Base-by-base conservation (phyloP, 179 eudicot genomes). In the Nepenthes alata region DNA sequence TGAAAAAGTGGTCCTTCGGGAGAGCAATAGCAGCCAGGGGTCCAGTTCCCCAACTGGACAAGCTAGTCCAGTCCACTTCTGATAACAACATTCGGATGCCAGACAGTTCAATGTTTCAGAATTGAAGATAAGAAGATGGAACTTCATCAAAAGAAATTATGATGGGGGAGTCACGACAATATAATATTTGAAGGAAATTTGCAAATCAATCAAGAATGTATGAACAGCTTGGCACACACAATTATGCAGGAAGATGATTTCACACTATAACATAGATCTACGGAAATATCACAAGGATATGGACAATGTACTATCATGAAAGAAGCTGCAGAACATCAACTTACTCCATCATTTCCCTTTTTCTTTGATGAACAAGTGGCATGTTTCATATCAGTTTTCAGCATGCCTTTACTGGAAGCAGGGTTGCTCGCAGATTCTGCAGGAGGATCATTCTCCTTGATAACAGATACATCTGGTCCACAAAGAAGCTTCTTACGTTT, bases 291-390 rank as follows among this genome's bases (percentile, higher is more conserved):
- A 15, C 41, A 48, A 25, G 39, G 54, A 47, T 51, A 47, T 2
- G 10, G 25, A 15, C 51, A 44, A 14, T 5, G 41, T 6, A 45
- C 41, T 16, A 39, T 37, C 25, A 45, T 0, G 11, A 60, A n/a
- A 37, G 51, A 16, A 60, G 41, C 53, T 14, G 11, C 8, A 14
- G 44, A 36, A 47, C 37, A 61, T 60, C 11, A 67, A 60, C 74
- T 78, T 64, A 89, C 96, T 77, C 90, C 93, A 59, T 87, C 97
- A 75, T 85, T 65, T 73, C 91, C 93, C 72, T 80, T 87, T 76
- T 39, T 83, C 74, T 88, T 85, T 53, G 75, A 75, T 35, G 77
- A 65, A 61, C 60, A 67, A 35, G 57, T 74, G 10, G 67, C 72
- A 60, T 63, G 67, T 47, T 69, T 70, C 15, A 53, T 35, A 35